A percentile compares a stretch with the other conserved stretches of the same genome.
phyloP scores from a whole-genome alignment of 345 rosid species.

The Hibiscus mutabilis region DNA sequence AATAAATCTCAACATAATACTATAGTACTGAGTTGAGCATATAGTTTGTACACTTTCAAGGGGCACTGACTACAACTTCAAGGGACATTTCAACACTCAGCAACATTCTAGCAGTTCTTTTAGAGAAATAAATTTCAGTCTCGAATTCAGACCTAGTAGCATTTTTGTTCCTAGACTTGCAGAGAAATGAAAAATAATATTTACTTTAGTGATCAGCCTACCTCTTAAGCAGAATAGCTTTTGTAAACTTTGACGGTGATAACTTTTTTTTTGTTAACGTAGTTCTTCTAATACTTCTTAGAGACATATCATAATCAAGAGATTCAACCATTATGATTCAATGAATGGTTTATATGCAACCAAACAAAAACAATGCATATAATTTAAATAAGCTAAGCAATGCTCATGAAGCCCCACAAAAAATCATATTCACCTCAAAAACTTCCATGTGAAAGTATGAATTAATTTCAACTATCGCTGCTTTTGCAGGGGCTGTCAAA shows the following conservation, averaged over 20 bases:
- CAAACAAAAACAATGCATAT: background rate
- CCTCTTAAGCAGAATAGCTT: background rate
- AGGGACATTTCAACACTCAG: background rate
- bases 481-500: slow-evolving; percentile 35
- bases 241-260: background rate
- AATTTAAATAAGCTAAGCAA: background rate
- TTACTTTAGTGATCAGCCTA: background rate
- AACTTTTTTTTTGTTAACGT: background rate
- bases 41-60: background rate
- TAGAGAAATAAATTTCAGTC: background rate
- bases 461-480: slow-evolving; percentile 27
- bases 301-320: background rate
- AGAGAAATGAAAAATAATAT: background rate
- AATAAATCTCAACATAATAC: background rate
- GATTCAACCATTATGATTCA: background rate
- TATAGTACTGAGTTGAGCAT: background rate
- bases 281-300: background rate
- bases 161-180: background rate
- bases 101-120: background rate
- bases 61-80: background rate
- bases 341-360: background rate
- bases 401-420: background rate
- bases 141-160: background rate
- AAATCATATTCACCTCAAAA: slow-evolving; percentile 30
- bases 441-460: slow-evolving; percentile 37